Percentiles rank a stretch among this genome's conserved stretches.
phyloP scores from a whole-genome alignment of 495 filamentous ascomycete species.

The Letharia lupina region DNA sequence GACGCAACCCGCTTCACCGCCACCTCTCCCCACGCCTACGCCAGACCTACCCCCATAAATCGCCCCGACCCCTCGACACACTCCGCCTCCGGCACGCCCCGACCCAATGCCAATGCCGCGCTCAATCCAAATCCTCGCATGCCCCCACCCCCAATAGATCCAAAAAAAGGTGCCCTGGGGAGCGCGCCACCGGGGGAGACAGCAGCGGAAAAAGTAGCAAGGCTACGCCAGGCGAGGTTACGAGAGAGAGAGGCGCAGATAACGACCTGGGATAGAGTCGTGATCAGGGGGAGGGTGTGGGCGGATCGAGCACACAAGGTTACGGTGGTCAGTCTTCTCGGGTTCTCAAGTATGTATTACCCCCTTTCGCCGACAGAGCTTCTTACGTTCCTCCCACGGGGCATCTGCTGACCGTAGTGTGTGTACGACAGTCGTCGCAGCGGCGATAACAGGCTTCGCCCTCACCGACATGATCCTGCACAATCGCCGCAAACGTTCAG shows the following conservation, averaged over 20 bases:
- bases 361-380: not conserved
- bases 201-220: constrained; percentile 78
- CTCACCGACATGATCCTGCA: constrained; percentile 78
- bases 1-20: constrained; percentile 96
- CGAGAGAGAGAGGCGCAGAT: constrained; percentile 57
- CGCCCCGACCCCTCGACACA: constrained; percentile 25
- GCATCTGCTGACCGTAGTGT: not conserved
- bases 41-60: constrained; percentile 44
- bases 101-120: constrained; percentile 24
- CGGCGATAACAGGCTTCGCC: constrained; percentile 68
- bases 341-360: constrained; percentile 59
- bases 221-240: constrained; percentile 72
- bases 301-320: constrained; percentile 79
- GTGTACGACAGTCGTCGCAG: constrained; percentile 51
- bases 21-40: constrained; percentile 77
- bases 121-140: constrained; percentile 25
- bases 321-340: constrained; percentile 66
- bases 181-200: constrained; percentile 50
- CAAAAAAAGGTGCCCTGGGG: not conserved
- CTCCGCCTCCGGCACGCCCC: constrained; percentile 32
- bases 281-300: constrained; percentile 58
- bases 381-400: not conserved
- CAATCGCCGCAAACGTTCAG: constrained; percentile 62
- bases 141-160: constrained; percentile 13
- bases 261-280: constrained; percentile 57